Evolutionary conservation across 2,329 filamentous ascomycete species (phyloP).

Genomic region (Pseudopyrenochaeta lycopersici): DNA sequence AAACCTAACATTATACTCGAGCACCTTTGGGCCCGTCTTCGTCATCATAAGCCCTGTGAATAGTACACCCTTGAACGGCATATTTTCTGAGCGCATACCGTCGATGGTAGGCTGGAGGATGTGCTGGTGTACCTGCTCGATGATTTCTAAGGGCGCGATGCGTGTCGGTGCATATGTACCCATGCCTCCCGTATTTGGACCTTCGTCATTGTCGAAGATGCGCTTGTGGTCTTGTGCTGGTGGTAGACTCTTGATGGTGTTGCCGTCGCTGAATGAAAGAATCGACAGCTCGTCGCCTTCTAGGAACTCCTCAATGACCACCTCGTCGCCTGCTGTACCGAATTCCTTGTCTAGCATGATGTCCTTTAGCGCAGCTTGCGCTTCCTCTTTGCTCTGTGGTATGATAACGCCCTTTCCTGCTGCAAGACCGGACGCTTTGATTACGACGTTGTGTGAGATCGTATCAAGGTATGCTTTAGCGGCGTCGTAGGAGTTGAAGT

Average conservation of each 20-base stretch:
- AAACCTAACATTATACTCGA: slow-evolving; percentile 94
- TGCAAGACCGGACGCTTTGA: slow-evolving; percentile 92
- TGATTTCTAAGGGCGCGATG: slow-evolving; percentile 65
- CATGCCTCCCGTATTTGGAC: slow-evolving; percentile 97
- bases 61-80: slow-evolving; percentile 69
- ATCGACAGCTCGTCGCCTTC: slow-evolving; percentile 93
- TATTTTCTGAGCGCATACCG: slow-evolving; percentile 81
- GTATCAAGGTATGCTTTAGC: slow-evolving; percentile 74
- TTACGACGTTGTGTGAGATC: slow-evolving; percentile 64
- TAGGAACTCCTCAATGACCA: slow-evolving; percentile 95
- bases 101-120: slow-evolving; percentile 90
- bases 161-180: slow-evolving; percentile 87
- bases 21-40: slow-evolving; percentile 77
- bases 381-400: slow-evolving; percentile 82
- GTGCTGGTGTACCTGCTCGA: slow-evolving; percentile 78
- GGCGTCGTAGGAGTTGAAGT: slow-evolving; percentile 80
- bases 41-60: slow-evolving; percentile 97
- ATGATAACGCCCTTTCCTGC: slow-evolving; percentile 97
- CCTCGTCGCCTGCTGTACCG: slow-evolving; percentile 83
- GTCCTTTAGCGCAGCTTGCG: slow-evolving; percentile 79
- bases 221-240: slow-evolving; percentile 97
- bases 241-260: slow-evolving; percentile 81
- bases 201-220: slow-evolving; percentile 87
- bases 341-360: slow-evolving; percentile 94
- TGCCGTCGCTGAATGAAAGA: slow-evolving; percentile 89